phyloP scores from a whole-genome alignment of 2,329 filamentous ascomycete species.

The Cercospora sojina region DNA sequence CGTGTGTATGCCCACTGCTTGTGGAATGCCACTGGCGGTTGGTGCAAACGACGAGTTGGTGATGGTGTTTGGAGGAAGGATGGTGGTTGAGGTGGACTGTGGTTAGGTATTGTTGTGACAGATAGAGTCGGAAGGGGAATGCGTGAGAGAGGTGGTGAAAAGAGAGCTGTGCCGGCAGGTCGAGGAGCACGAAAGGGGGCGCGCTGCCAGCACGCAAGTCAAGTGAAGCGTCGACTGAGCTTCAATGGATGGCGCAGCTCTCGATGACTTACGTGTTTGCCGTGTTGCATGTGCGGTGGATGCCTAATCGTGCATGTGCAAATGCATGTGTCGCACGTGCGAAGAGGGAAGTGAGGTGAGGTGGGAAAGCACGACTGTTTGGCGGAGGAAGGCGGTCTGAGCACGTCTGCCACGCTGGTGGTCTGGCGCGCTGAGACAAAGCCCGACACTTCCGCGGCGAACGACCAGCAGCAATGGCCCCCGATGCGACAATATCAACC shows the following conservation, averaged over 20 bases:
- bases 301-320: neutral
- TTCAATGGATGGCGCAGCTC: neutral
- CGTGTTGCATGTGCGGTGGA: neutral
- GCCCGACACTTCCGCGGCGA: neutral
- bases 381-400: neutral
- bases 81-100: neutral
- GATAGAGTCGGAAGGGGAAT: neutral
- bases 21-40: neutral
- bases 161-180: neutral
- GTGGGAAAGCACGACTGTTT: neutral
- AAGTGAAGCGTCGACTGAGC: neutral
- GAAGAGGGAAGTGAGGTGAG: neutral
- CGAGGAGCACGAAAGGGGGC: neutral
- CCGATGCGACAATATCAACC: slow-evolving; percentile 9
- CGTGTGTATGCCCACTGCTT: neutral
- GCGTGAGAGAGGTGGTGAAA: neutral
- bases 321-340: neutral
- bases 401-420: neutral
- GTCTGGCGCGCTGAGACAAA: neutral
- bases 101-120: neutral
- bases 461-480: neutral
- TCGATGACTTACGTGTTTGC: neutral
- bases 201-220: neutral
- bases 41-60: neutral
- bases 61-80: neutral